Conservation (phyloP, 768 basidiomycete species). For the Pisolithus albus region DNA sequence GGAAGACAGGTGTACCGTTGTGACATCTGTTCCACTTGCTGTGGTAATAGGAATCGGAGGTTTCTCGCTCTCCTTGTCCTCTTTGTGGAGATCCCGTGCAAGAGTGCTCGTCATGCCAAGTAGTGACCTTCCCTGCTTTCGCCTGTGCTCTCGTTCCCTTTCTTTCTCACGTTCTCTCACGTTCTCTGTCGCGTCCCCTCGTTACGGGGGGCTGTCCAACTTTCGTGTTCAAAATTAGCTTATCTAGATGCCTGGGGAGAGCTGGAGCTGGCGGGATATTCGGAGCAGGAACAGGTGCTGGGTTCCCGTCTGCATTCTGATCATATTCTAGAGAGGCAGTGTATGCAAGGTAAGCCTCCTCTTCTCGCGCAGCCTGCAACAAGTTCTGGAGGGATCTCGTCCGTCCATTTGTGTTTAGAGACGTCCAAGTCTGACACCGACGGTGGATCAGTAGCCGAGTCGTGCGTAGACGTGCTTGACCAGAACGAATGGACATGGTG, state of each 20-base stretch:
- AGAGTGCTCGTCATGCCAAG: constrained; percentile 31
- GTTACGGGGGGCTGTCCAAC: constrained; percentile 28
- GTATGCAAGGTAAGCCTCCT: constrained; percentile 63
- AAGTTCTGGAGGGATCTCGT: constrained; percentile 69
- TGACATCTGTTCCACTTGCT: constrained; percentile 34
- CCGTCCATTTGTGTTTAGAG: constrained; percentile 56
- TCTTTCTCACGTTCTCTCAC: constrained; percentile 30
- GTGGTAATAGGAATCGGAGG: constrained; percentile 30
- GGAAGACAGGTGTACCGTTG: constrained; percentile 20
- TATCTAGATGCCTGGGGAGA: constrained; percentile 87
- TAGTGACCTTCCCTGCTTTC: constrained; percentile 26
- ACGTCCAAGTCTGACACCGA: constrained; percentile 26
- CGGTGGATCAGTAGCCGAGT: constrained; percentile 21
- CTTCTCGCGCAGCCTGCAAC: constrained; percentile 76
- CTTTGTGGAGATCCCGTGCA: constrained; percentile 21
- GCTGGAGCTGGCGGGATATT: constrained; percentile 83
- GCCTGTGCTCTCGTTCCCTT: constrained; percentile 25
- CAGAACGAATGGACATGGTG: constrained; percentile 36
- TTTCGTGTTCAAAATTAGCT: constrained; percentile 76
- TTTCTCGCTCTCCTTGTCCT: constrained; percentile 18
- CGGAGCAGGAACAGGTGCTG: constrained; percentile 48
- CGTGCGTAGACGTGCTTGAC: constrained; percentile 33
- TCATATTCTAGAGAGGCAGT: constrained; percentile 28
- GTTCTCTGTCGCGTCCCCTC: constrained; percentile 29
- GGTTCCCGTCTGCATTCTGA: constrained; percentile 31